phyloP scores from a whole-genome alignment of 2,329 filamentous ascomycete species.

The Colletotrichum brevisporum region DNA sequence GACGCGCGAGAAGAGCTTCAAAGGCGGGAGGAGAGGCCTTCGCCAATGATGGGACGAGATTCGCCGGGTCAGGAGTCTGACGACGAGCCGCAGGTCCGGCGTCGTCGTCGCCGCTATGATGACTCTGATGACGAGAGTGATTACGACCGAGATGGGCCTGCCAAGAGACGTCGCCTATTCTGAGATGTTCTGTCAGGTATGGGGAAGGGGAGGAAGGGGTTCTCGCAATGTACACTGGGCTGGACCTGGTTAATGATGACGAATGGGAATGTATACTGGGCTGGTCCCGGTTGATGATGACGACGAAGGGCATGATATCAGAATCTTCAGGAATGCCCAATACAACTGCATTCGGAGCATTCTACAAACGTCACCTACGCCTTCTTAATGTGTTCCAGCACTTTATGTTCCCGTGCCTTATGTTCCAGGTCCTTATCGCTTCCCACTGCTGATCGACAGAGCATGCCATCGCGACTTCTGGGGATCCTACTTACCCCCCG shows the following conservation, averaged over 20 bases:
- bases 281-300: no score
- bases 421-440: no score
- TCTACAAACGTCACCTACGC: no score
- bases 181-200: not conserved
- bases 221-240: not conserved
- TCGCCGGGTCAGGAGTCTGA: not conserved
- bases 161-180: not conserved
- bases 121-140: not conserved
- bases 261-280: not conserved
- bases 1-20: not conserved
- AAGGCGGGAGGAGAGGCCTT: not conserved
- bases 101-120: not conserved
- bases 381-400: no score
- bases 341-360: no score
- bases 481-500: no score
- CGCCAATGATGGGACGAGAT: not conserved
- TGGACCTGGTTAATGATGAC: not conserved
- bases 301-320: no score
- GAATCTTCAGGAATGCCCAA: no score
- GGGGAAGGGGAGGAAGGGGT: no score
- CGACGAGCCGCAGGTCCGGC: not conserved
- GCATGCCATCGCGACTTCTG: no score
- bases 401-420: no score
- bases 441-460: no score
- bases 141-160: not conserved